These are phyloP conservation scores for Poteriospumella lacustris DNA, from an alignment of 108 stramenopile species.

Conservation along the genomic window DNA sequence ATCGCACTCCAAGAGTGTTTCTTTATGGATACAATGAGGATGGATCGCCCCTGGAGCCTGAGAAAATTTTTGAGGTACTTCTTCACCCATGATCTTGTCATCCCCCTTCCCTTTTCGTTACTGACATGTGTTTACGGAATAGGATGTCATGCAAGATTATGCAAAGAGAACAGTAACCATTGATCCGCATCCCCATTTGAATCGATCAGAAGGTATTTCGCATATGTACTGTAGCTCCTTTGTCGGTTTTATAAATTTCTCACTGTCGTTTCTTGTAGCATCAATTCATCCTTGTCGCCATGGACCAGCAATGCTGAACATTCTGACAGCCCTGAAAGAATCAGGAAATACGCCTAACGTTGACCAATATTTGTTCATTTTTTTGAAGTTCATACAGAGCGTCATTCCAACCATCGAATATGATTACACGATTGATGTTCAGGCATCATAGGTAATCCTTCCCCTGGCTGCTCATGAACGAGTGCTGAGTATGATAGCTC, in stretches of 20 bases:
- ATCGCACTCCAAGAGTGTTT: slow-evolving; percentile 94
- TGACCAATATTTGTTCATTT: slow-evolving; percentile 94
- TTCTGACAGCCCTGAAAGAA: slow-evolving; percentile 74
- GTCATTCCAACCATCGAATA: slow-evolving; percentile 98
- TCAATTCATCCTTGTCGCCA: slow-evolving; percentile 59
- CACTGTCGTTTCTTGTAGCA: slow-evolving; percentile 4
- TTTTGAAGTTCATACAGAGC: slow-evolving; percentile 92
- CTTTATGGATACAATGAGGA: slow-evolving; percentile 83
- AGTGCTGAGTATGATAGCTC: too few relatives aligned
- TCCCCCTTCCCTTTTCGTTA: not conserved
- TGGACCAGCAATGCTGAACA: slow-evolving; percentile 93
- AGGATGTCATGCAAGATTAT: slow-evolving; percentile 93
- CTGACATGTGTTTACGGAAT: not conserved
- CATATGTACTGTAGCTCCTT: not conserved
- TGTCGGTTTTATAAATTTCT: not conserved
- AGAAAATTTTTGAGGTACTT: slow-evolving; percentile 79
- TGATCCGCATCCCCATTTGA: slow-evolving; percentile 84
- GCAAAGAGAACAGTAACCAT: slow-evolving; percentile 96
- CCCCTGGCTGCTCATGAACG: too few relatives aligned
- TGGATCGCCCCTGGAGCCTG: slow-evolving; percentile 67
- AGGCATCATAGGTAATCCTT: slow-evolving; percentile 50
- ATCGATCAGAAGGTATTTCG: slow-evolving; percentile 21
- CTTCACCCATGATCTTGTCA: not conserved
- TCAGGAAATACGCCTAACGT: slow-evolving; percentile 55
- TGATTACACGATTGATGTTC: slow-evolving; percentile 95